Percentiles rank a stretch among this genome's conserved stretches.
Evolutionary conservation across 2,329 filamentous ascomycete species (phyloP).

Genomic region (Penicillium sp.): DNA sequence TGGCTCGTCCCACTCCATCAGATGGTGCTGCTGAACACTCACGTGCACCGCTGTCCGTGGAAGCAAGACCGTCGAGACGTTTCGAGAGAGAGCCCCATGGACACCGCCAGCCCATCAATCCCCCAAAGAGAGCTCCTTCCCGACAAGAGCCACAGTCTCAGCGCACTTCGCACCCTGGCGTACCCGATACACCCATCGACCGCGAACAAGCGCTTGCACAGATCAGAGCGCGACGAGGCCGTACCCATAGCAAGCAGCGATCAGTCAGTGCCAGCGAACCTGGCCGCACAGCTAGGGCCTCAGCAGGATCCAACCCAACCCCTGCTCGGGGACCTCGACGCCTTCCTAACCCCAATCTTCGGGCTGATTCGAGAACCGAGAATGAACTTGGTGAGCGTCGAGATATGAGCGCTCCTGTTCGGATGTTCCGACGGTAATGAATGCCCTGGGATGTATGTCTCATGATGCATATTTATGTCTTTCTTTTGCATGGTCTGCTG

Average conservation of each 20-base stretch:
- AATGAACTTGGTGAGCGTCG: conserved; percentile 26
- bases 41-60: background rate
- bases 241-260: conserved; percentile 38
- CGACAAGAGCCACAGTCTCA: conserved; percentile 22
- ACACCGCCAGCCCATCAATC: conserved; percentile 10
- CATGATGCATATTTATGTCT: conserved; percentile 7
- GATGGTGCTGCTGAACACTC: background rate
- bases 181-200: conserved; percentile 39
- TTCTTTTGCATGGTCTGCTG: conserved; percentile 12
- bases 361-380: conserved; percentile 24
- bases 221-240: conserved; percentile 41
- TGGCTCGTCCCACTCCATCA: background rate
- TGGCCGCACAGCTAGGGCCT: conserved; percentile 21
- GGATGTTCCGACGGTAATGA: conserved; percentile 24
- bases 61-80: conserved; percentile 10
- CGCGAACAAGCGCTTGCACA: conserved; percentile 44
- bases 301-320: conserved; percentile 21
- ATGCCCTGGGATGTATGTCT: background rate
- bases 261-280: conserved; percentile 36
- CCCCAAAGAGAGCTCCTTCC: conserved; percentile 28
- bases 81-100: conserved; percentile 12
- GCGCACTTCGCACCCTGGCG: conserved; percentile 18
- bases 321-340: conserved; percentile 24
- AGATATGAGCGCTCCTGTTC: conserved; percentile 33
- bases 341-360: conserved; percentile 30